Evolutionary conservation across 495 filamentous ascomycete species (phyloP).

Genomic region (Neurospora africana): DNA sequence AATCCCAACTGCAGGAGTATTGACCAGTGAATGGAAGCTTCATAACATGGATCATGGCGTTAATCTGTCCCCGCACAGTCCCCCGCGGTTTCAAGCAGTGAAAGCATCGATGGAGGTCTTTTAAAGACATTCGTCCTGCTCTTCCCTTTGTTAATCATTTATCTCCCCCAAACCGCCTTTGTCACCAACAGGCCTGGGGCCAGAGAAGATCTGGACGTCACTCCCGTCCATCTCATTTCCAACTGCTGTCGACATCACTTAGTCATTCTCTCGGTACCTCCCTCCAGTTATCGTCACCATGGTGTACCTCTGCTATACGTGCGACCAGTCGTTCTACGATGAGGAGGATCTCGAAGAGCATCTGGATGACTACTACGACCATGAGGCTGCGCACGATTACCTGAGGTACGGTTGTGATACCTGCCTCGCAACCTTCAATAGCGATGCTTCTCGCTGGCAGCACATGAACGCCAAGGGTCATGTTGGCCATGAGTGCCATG

Average conservation of each 20-base stretch:
- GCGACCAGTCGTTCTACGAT: neutral
- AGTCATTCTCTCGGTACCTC: neutral
- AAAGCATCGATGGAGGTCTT: neutral
- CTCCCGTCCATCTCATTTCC: neutral
- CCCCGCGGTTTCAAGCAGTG: neutral
- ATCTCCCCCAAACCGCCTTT: neutral
- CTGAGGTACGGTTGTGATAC: slow-evolving; percentile 6
- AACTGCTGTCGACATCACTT: neutral
- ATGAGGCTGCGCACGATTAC: neutral
- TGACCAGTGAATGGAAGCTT: neutral
- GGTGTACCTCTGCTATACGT: neutral
- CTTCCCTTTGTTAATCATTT: neutral
- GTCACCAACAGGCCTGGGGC: neutral
- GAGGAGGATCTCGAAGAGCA: neutral
- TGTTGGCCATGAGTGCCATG: slow-evolving; percentile 9
- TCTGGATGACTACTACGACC: neutral
- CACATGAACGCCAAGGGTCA: slow-evolving; percentile 17
- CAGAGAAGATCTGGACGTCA: neutral
- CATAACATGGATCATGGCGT: neutral
- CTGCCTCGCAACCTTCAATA: slow-evolving; percentile 14
- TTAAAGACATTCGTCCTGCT: neutral
- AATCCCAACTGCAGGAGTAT: neutral
- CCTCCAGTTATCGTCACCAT: neutral
- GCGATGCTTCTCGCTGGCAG: slow-evolving; percentile 2
- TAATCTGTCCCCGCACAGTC: neutral